phyloP scores from a whole-genome alignment of 176 grass and related monocot species.

The Rhynchospora breviuscula region DNA sequence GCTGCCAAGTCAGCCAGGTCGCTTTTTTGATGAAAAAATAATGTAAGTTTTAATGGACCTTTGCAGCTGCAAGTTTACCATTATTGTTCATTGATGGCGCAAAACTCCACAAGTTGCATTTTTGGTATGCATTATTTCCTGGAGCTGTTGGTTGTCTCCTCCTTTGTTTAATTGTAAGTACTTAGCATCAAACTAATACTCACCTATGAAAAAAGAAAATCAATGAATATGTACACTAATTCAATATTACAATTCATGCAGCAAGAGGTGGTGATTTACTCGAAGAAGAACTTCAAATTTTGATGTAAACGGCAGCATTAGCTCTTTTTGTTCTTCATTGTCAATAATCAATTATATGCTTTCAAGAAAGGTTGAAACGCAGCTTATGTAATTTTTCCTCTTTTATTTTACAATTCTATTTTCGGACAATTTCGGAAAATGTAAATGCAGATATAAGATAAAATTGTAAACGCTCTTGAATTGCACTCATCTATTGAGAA shows the following conservation, averaged over 20 bases:
- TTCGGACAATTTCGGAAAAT: neutral
- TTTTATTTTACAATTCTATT: neutral
- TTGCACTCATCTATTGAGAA: neutral
- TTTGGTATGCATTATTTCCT: slow-evolving; percentile 90
- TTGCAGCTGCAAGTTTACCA: slow-evolving; percentile 88
- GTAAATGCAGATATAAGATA: neutral
- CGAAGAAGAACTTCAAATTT: slow-evolving; percentile 89
- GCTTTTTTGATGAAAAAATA: neutral
- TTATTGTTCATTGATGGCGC: slow-evolving; percentile 78
- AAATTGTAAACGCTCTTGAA: neutral
- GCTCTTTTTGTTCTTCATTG: neutral
- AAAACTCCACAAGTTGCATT: slow-evolving; percentile 67
- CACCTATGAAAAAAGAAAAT: neutral
- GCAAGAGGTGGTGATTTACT: slow-evolving; percentile 85
- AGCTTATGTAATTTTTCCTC: neutral
- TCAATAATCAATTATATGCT: slow-evolving; percentile 9
- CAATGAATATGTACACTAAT: neutral
- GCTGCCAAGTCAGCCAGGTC: neutral
- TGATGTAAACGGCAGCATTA: slow-evolving; percentile 30
- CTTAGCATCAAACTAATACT: neutral
- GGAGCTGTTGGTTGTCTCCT: slow-evolving; percentile 63
- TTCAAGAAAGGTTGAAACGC: slow-evolving; percentile 11
- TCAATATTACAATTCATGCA: slow-evolving; percentile 34
- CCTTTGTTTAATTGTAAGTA: slow-evolving; percentile 95
- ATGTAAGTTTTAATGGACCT: neutral